These are phyloP conservation scores for Pezicula carpinea DNA, from an alignment of 2,329 filamentous ascomycete genomes.

Conservation along the genomic window DNA sequence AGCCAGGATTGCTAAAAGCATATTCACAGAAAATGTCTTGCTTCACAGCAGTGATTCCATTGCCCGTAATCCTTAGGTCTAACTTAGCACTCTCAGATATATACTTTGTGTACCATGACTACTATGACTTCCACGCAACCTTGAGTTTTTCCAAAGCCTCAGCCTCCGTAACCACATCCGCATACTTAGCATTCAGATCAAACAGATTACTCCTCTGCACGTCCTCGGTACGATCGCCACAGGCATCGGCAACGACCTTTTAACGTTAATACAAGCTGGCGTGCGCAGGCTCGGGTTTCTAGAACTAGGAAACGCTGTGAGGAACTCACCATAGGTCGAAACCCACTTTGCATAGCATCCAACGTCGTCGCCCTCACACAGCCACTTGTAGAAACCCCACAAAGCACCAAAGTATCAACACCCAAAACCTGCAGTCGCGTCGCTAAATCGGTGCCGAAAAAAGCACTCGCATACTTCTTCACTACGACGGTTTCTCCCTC, in stretches of 20 bases:
- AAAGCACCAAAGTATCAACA: slow-evolving; percentile 40
- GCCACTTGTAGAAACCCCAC: slow-evolving; percentile 41
- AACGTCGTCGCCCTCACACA: slow-evolving; percentile 40
- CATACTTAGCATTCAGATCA: slow-evolving; percentile 41
- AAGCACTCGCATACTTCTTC: slow-evolving; percentile 40
- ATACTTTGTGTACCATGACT: no score
- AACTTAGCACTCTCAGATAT: no score
- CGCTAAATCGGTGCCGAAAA: slow-evolving; percentile 40
- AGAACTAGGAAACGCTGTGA: not conserved
- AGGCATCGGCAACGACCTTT: slow-evolving; percentile 34
- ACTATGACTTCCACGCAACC: slow-evolving; percentile 7
- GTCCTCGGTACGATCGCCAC: slow-evolving; percentile 37
- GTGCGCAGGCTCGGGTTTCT: no score
- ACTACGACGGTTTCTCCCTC: slow-evolving; percentile 31
- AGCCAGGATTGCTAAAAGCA: no score
- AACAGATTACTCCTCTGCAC: slow-evolving; percentile 42
- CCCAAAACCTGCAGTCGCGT: slow-evolving; percentile 32
- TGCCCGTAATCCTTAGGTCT: no score
- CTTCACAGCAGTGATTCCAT: no score
- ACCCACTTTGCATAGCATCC: slow-evolving; percentile 39
- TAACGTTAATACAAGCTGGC: not conserved
- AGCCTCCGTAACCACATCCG: slow-evolving; percentile 36
- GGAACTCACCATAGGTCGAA: slow-evolving; percentile 30
- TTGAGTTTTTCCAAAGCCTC: slow-evolving; percentile 1
- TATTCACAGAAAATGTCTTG: no score